A percentile compares a stretch with the other conserved stretches of the same genome.
phyloP scores from a whole-genome alignment of 75 land plant genomes.

The Pinus taeda region DNA sequence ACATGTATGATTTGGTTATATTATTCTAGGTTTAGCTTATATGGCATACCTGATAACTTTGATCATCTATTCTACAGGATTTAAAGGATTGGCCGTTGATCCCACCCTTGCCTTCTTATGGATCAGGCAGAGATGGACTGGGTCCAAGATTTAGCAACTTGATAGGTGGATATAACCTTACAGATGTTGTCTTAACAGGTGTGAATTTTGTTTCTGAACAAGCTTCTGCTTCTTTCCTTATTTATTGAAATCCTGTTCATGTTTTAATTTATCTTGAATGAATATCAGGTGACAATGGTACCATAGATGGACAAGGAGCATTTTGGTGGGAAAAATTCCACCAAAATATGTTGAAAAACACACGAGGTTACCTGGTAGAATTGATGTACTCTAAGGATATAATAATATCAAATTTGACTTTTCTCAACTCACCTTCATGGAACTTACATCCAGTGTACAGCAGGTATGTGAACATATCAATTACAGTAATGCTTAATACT shows the following conservation, averaged over 20 bases:
- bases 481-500: neutral
- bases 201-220: neutral
- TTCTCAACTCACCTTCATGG: constrained; percentile 69
- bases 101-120: constrained; percentile 62
- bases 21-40: no score
- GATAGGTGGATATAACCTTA: constrained; percentile 59
- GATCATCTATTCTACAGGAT: constrained; percentile 26
- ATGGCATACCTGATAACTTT: neutral
- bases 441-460: constrained; percentile 75
- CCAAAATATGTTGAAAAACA: constrained; percentile 34
- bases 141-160: constrained; percentile 56
- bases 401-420: constrained; percentile 56
- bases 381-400: constrained; percentile 40
- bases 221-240: neutral
- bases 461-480: constrained; percentile 27
- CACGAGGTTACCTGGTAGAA: constrained; percentile 59
- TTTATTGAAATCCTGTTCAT: constrained; percentile 1
- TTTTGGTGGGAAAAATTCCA: constrained; percentile 61
- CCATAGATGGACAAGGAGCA: constrained; percentile 70
- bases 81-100: constrained; percentile 50
- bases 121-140: constrained; percentile 55
- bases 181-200: constrained; percentile 73
- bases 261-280: neutral
- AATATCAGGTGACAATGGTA: constrained; percentile 65
- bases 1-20: no score